Base-by-base conservation (phyloP, 306 rosid species). In the Boehmeria nivea region DNA sequence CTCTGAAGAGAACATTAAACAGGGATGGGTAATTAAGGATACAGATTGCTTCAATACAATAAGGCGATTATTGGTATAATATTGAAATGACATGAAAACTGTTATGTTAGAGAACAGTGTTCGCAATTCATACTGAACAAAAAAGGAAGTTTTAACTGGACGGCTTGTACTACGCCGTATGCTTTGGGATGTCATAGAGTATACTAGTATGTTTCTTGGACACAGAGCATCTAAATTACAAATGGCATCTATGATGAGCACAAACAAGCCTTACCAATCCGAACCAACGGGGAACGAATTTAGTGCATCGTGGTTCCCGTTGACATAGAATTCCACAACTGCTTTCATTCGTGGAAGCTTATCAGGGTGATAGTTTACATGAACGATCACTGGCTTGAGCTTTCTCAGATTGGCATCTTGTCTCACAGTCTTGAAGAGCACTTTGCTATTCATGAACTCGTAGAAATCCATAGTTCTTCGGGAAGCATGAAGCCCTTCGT, bases 381-480 rank as follows among this genome's bases (percentile, higher is more conserved):
- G 97, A 65, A 90, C 25, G n/a, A 90, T 84, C 17, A 90, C 90
- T 1, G 95, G 97, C 67, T 72, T 86, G 31, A 86, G 20, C 78
- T 86, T 86, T 34, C 72, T 83, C 65, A 89, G 76, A 15, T 52
- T 65, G 39, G 59, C 76, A 62, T 89, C 86, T 28, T 89, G 74
- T 66, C 97, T 86, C 63, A 79, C 86, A 8, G 84, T 75, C 76
- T 89, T 89, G 73, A 89, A 86, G 33, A 89, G 79, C 58, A 86
- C 78, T 77, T 89, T 89, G 76, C 95, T 86, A 43, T 89, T 89
- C 95, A 89, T 83, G 53, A 89, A 89, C 34, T 75, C 85, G 75
- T 77, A 75, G 31, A 83, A 66, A 77, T 89, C 97, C 97, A 89
- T 81, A 1, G 94, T 79, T 79, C 97, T 83, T 64, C 78, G 71